Evolutionary conservation across 2,329 filamentous ascomycete species (phyloP), one percentile per base, ranked within the genome.

Genomic region (Trichothecium sympodiale): DNA sequence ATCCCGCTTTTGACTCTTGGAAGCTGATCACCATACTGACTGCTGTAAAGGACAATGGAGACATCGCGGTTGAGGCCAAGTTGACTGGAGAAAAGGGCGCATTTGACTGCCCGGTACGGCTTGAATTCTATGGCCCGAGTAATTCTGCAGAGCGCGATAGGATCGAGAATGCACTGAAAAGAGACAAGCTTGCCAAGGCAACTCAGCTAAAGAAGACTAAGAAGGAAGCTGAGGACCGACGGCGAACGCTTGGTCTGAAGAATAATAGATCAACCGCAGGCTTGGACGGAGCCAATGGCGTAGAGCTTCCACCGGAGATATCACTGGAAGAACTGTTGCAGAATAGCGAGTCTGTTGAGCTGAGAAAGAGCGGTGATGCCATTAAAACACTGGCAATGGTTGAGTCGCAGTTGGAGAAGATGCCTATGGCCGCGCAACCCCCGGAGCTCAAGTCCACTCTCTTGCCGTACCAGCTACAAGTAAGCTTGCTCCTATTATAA

Each of bases 381-480:
- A 69, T 80, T 6, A 81, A 88, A 48, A 71, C 74, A 28, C 72
- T 89, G 46, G 81, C 82, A 1, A 68, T 78, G 46, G 73, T 77
- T 27, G 85, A 94, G 57, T 68, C 77, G 2, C 65, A 78, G 13
- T 60, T 94, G 36, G 70, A 73, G 6, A 71, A 74, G 30, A 75
- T 94, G 75, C 80, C 83, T 1, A 74, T 74, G 64, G 83, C 80
- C 3, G 56, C 71, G 4, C 82, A 86, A 44, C 87, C 87, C 0
- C 47, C 61, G 6, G 60, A 64, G 5, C 61, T 94, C 29, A 61
- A 68, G 17, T 82, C 85, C 0, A 61, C 71, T 28, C 62, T 94
- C 33, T 66, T 94, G 39, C 80, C 84, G 2, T 91, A 93, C 55
- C 87, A 94, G 50, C 71, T 75, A 33, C 75, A 76, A 55, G 68